These are phyloP conservation scores for Aspergillus pseudonomiae DNA, from an alignment of 2,329 filamentous ascomycete species.

Conservation along the genomic window DNA sequence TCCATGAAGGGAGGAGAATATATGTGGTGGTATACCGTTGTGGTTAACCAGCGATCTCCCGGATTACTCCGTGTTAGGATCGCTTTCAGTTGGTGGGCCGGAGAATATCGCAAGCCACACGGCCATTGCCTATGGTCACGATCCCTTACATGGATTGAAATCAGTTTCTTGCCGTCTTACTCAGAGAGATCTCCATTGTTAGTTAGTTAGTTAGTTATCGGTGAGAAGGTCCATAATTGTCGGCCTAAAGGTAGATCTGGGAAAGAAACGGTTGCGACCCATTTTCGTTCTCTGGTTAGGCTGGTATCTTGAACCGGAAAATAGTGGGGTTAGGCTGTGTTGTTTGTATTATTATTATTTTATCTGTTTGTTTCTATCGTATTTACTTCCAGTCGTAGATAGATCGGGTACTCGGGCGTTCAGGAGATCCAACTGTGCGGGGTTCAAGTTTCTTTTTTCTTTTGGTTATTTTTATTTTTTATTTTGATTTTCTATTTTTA, in stretches of 20 bases:
- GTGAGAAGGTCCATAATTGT: slow-evolving; percentile 1
- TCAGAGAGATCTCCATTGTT: neutral
- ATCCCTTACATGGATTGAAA: neutral
- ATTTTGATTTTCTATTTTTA: neutral
- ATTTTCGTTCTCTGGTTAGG: neutral
- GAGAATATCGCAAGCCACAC: slow-evolving; percentile 13
- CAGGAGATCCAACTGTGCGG: neutral
- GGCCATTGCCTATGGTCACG: neutral
- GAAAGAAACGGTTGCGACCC: slow-evolving; percentile 6
- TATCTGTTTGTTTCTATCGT: neutral
- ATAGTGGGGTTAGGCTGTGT: neutral
- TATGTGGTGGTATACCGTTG: neutral
- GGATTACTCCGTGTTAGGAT: slow-evolving; percentile 7
- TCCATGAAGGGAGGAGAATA: neutral
- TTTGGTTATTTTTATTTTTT: neutral
- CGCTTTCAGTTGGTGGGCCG: slow-evolving; percentile 3
- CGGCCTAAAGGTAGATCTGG: slow-evolving; percentile 1
- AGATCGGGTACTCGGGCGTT: neutral
- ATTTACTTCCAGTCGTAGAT: neutral
- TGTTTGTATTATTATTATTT: neutral
- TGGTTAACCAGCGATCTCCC: neutral
- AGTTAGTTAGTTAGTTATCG: neutral
- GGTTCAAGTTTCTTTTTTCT: neutral
- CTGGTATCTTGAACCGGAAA: neutral
- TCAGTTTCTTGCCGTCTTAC: neutral